Evolutionary conservation across 768 basidiomycete species (phyloP), one percentile per base, ranked within the genome.

Genomic region (Mycena vulgaris): DNA sequence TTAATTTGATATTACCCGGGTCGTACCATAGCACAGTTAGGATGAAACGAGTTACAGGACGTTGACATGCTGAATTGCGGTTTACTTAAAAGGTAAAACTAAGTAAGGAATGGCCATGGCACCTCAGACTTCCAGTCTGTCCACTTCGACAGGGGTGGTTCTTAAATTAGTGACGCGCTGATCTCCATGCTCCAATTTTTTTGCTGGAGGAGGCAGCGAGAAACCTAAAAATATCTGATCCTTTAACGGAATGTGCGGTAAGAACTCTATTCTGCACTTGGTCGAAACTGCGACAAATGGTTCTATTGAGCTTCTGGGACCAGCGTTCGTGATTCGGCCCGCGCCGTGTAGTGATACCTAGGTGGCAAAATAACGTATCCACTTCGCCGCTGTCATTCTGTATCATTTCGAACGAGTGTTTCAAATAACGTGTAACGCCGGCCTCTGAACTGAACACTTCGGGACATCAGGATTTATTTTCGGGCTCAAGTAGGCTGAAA

Each of bases 251-350:
- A 51, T 51, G 49, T 28, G 49, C 49, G 6, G 27, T 51, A 51
- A 51, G 49, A 51, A 51, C 28, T 51, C 28, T 51, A 51, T 51
- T 51, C 49, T 27, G 49, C 49, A 51, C 35, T 37, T 6, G 49
- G 49, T 51, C 49, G 49, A 27, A 51, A 51, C 6, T 51, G n/a
- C n/a, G 49, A 51, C 14, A 51, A 51, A 51, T 28, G 49, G 49
- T 51, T 51, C 25, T 51, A 51, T 53, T 53, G 52, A 53, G 52
- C 52, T 53, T n/a, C 52, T 53, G 52, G 30, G 52, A 53, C 52
- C 19, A 53, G 31, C 52, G 52, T 53, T 53, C 52, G 31, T 53
- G 17, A 53, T 53, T 53, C 52, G 52, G 52, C 19, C 31, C 31
- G 19, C 13, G 52, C 31, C 31, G 52, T 53, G 31, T 33, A 52